Evolutionary conservation across 2,329 filamentous ascomycete genomes (phyloP).

Genomic region (Penicillium sp.): DNA sequence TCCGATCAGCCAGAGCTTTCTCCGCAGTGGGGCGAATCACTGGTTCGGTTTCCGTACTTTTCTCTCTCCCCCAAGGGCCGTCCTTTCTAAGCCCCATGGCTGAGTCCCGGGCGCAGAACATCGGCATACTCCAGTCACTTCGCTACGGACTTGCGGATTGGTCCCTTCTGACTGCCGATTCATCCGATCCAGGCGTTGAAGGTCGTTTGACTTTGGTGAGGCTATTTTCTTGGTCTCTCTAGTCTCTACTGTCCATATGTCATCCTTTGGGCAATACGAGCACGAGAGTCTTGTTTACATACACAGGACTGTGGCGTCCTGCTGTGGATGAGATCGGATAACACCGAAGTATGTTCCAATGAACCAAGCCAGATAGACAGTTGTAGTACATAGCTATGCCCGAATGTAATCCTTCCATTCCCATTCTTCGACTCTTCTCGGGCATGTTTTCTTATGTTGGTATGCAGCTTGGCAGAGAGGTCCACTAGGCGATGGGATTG

Average conservation of each 20-base stretch:
- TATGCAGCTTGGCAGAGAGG: conserved; percentile 4
- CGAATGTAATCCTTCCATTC: conserved; percentile 11
- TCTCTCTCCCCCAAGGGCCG: neutral
- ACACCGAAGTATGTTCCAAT: conserved; percentile 14
- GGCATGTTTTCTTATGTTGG: conserved; percentile 3
- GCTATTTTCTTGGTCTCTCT: neutral
- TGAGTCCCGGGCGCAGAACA: conserved; percentile 12
- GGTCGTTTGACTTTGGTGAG: neutral
- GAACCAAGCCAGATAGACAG: neutral
- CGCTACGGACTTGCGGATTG: neutral
- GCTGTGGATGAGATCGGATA: neutral
- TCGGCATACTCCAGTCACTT: neutral
- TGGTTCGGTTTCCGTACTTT: neutral
- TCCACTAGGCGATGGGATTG: neutral
- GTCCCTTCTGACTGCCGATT: conserved; percentile 7
- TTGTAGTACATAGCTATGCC: neutral
- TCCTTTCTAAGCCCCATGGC: conserved; percentile 10
- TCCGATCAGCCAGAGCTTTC: conserved; percentile 13
- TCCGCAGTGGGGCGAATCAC: conserved; percentile 20
- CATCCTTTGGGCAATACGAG: neutral
- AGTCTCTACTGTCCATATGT: too few species aligned
- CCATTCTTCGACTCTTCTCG: conserved; percentile 15
- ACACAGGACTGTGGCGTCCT: neutral
- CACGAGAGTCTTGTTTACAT: neutral
- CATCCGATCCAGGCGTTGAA: conserved; percentile 4